Conservation (phyloP, 495 filamentous ascomycete genomes). For the Friedmanniomyces simplex region DNA sequence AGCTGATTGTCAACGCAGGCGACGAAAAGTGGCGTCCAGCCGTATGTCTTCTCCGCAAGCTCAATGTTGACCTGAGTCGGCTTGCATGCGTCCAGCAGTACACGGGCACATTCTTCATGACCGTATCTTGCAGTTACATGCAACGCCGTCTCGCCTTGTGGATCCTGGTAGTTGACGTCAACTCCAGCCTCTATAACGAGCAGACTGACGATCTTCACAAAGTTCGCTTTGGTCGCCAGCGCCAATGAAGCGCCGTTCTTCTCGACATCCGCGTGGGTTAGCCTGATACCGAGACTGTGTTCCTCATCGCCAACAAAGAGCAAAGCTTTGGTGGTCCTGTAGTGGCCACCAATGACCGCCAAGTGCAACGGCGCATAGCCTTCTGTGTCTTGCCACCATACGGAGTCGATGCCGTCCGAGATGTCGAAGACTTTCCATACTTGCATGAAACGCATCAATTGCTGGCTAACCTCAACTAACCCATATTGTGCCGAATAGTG, state of each 20-base stretch:
- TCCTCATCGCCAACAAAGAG: constrained; percentile 69
- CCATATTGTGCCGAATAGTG: constrained; percentile 97
- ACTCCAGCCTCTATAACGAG: constrained; percentile 78
- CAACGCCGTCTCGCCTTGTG: constrained; percentile 83
- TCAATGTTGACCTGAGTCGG: constrained; percentile 66
- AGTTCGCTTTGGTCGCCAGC: constrained; percentile 77
- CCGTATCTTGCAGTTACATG: constrained; percentile 88
- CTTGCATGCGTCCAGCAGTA: constrained; percentile 57
- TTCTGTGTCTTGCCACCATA: constrained; percentile 82
- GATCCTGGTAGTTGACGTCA: constrained; percentile 88
- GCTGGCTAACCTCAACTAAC: constrained; percentile 72
- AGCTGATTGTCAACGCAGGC: constrained; percentile 80
- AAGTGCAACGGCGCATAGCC: constrained; percentile 87
- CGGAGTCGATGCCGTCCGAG: constrained; percentile 71
- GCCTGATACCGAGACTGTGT: constrained; percentile 46
- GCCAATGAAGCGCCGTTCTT: constrained; percentile 86
- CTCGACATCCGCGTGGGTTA: constrained; percentile 54
- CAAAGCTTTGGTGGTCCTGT: constrained; percentile 68
- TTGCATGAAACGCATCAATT: constrained; percentile 81
- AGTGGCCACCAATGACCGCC: constrained; percentile 83
- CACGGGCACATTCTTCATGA: constrained; percentile 65
- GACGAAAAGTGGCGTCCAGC: constrained; percentile 88
- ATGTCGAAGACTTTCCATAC: constrained; percentile 81
- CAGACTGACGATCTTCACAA: constrained; percentile 67
- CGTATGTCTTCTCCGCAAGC: constrained; percentile 70